These are phyloP conservation scores for Nematocida parisii DNA, from an alignment of 371 early-diverging fungal genomes.

Conservation along the genomic window DNA sequence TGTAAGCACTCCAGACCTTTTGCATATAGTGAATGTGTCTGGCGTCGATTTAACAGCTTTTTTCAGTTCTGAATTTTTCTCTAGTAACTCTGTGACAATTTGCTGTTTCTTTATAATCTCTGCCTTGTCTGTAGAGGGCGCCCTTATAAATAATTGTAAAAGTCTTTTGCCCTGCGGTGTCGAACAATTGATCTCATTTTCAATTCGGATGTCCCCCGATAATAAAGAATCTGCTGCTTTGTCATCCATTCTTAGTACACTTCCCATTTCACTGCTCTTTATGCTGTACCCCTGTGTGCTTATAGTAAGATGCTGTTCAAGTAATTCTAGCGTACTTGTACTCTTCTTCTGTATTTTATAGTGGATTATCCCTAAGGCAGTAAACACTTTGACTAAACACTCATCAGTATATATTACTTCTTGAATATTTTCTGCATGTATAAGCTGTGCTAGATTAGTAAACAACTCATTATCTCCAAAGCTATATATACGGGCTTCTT, in stretches of 20 bases:
- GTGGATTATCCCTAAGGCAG: conserved; percentile 48
- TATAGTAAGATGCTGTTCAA: conserved; percentile 40
- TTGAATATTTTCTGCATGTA: conserved; percentile 62
- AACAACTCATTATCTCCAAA: conserved; percentile 69
- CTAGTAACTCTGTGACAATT: conserved; percentile 54
- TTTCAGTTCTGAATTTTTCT: background rate
- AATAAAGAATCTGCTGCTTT: conserved; percentile 24
- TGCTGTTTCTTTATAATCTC: conserved; percentile 66
- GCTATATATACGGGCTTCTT: conserved; percentile 30
- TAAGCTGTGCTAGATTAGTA: conserved; percentile 59
- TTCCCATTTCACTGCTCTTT: conserved; percentile 22
- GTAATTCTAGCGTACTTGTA: background rate
- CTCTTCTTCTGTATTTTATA: background rate
- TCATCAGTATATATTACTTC: conserved; percentile 65
- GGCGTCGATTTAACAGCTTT: conserved; percentile 46
- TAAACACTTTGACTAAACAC: conserved; percentile 40
- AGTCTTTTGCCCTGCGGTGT: conserved; percentile 68
- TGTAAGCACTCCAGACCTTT: conserved; percentile 45
- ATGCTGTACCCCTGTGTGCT: conserved; percentile 13
- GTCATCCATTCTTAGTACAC: conserved; percentile 30
- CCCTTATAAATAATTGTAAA: conserved; percentile 60
- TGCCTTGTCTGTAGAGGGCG: conserved; percentile 53
- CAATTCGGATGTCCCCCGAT: conserved; percentile 43
- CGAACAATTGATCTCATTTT: conserved; percentile 45
- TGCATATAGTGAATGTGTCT: conserved; percentile 63